Evolutionary conservation across 2,329 filamentous ascomycete genomes (phyloP), one percentile per base, ranked within the genome.

Genomic region (Boeremia exigua): DNA sequence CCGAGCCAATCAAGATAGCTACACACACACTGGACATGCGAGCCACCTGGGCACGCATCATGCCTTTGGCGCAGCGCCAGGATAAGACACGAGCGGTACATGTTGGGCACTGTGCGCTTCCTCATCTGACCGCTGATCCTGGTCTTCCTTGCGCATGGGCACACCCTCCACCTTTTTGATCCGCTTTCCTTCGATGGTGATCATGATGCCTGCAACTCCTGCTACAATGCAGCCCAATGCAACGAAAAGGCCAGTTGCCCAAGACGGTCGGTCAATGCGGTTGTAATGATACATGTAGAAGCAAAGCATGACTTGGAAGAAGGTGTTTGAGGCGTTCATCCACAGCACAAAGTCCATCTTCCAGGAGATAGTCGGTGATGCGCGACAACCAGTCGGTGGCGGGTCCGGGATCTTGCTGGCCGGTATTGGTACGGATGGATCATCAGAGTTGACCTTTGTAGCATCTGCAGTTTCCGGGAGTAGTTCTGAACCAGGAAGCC

Each of bases 231-330:
- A 92, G 2, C 86, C 91, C 6, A 94, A 70, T 2, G 84, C 89
- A 15, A 96, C 88, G 68, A 95, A 91, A 0, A 92, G 75, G 1
- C 91, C 92, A 0, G 90, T 93, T 10, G 87, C 84, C 91, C 91
- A 96, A 19, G 84, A 84, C 0, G 92, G 91, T n/a, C 92, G 81
- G 19, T 88, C 77, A 67, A 87, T 88, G 17, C 90, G 80, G 69
- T 91, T 89, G 75, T 90, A 80, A 2, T 85, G 87, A 90, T 90
- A 96, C 92, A 96, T 96, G 77, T 92, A 89, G 3, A 84, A 88
- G 8, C 86, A 89, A 2, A 96, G 81, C 15, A 86, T 82, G 34
- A 82, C 82, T 73, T 96, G 92, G 39, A 95, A 82, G 50, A 93
- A 82, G 0, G 91, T 95, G 69, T 96, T 96, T 78, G 80, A 82